Conservation (phyloP, 139 green algal genomes). For the Chlorella sp. region DNA sequence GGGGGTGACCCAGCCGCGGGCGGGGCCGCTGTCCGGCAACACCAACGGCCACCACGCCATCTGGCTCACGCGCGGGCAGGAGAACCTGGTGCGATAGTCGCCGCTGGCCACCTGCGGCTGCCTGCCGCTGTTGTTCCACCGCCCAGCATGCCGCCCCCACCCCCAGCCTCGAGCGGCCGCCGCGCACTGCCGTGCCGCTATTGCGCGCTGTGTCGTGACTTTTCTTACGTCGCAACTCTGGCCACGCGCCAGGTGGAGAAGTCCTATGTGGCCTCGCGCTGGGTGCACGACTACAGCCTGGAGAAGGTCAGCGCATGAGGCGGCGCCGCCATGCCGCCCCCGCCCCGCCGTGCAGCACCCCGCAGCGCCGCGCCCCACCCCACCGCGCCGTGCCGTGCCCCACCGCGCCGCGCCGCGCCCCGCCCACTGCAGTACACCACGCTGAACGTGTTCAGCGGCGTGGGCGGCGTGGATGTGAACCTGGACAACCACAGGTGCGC, state of each 20-base stretch:
- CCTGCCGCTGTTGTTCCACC: neutral
- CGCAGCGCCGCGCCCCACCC: neutral
- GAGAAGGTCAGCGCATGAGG: neutral
- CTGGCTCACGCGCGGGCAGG: neutral
- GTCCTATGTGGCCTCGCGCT: too few species aligned
- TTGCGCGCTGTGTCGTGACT: too few species aligned
- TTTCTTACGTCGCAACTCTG: too few species aligned
- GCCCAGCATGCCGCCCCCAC: neutral
- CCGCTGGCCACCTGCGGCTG: neutral
- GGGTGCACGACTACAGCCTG: neutral
- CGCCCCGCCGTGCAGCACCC: too few species aligned
- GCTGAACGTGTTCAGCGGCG: conserved; percentile 1
- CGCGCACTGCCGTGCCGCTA: too few species aligned
- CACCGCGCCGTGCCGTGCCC: neutral
- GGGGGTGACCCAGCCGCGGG: too few species aligned
- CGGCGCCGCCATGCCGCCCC: too few species aligned
- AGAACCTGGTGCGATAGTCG: neutral
- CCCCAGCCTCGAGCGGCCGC: conserved; percentile 8
- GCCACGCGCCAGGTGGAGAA: too few species aligned
- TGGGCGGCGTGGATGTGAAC: conserved; percentile 2
- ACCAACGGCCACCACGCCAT: conserved; percentile 12
- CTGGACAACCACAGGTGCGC: conserved; percentile 7
- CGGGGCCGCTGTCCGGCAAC: neutral
- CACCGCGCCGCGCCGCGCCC: neutral
- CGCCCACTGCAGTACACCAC: neutral